Evolutionary conservation across 805 yeast genomes (phyloP), one percentile per base, ranked within the genome.

Genomic region (Phaffomyces thermotolerans): DNA sequence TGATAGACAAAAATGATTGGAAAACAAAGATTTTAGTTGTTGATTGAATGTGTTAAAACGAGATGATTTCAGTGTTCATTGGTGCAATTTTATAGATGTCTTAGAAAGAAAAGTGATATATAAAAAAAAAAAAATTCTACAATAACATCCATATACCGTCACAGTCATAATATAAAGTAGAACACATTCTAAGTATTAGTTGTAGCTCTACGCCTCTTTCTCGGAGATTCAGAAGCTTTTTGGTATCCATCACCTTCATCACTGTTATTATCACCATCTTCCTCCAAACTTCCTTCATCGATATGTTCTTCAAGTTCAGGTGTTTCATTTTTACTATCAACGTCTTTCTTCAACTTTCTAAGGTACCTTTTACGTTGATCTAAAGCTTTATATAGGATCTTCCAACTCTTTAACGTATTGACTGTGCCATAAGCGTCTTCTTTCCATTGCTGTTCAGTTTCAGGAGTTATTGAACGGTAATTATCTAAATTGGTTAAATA

Each of bases 291-390:
- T 6, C 39, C 40, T 14, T 36, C 34, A 8, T 36, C 43, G 3
- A 17, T 15, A 15, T 24, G 37, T 17, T 31, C 34, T n/a, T 39
- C 36, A 4, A 36, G n/a, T 15, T 37, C 40, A 20, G 40, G 40
- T 29, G 40, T 38, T 15, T n/a, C 35, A 25, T 27, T 36, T 7
- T 12, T 27, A 23, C 10, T 13, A 14, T 10, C 33, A 39, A 25
- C 34, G 13, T 22, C 46, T 17, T 32, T 36, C 34, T 27, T 34
- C 9, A 27, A 2, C 41, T 44, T 45, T 40, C 56, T 53, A 29
- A 58, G 36, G 42, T 45, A 49, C 41, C 57, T 52, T 49, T 51
- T 57, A 37, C 50, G 47, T 34, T 45, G 54, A 43, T 56, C 65
- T 33, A 59, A 43, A 17, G 51, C 52, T 34, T 57, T 62, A 48